Percentiles rank a stretch among this genome's conserved stretches.
These are phyloP conservation scores for Stylonectria norvegica DNA, from an alignment of 2,329 filamentous ascomycete genomes.

Conservation along the genomic window DNA sequence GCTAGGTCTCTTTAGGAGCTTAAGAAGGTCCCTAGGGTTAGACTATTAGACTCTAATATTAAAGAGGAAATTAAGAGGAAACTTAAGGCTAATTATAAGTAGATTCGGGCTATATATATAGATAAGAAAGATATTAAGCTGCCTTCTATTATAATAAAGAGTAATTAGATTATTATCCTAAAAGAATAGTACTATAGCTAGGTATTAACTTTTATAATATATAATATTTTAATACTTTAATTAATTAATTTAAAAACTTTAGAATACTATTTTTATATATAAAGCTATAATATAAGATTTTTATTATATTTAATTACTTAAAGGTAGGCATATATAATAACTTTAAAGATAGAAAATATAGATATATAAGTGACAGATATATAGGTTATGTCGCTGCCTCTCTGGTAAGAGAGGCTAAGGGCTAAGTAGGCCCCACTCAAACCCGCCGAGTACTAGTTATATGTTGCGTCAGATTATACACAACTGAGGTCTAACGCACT, in stretches of 20 bases:
- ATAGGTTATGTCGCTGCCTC: too few species aligned
- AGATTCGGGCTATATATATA: not conserved
- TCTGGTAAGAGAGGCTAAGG: too few species aligned
- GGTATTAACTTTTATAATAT: too few species aligned
- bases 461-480: too few species aligned
- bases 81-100: not conserved
- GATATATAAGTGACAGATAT: too few species aligned
- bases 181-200: too few species aligned
- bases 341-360: not conserved
- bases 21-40: not conserved
- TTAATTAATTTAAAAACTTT: not conserved
- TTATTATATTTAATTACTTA: not conserved
- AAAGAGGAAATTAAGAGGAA: not conserved
- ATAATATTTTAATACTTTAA: too few species aligned
- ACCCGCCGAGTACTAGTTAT: too few species aligned
- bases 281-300: not conserved
- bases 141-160: not conserved
- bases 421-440: too few species aligned
- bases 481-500: too few species aligned
- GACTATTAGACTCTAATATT: not conserved
- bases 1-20: not conserved
- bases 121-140: not conserved
- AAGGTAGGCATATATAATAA: not conserved
- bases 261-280: not conserved
- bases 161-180: too few species aligned